Base-by-base conservation (phyloP, 257 asterid species). In the Solanum stenotomum region DNA sequence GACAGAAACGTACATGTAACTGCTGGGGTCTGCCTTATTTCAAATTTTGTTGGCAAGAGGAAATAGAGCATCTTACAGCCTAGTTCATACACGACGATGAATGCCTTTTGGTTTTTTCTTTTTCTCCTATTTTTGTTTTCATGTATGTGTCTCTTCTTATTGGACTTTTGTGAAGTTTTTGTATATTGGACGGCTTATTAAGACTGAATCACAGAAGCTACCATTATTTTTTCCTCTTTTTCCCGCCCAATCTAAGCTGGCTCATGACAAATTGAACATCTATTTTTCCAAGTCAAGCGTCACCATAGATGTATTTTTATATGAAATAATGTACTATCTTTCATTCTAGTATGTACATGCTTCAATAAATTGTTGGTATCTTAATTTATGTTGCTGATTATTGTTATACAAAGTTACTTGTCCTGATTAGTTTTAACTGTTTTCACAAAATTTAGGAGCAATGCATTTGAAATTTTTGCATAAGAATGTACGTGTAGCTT, bases 161-260 rank as follows among this genome's bases (percentile, higher is more conserved):
- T 88, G 85, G 93, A 91, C 92, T 86, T 75, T 81, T 91, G 16
- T 77, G 34, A 74, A 88, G 87, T 12, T 4, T 3, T 38, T 27
- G 85, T 27, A 8, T 79, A 8, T 3, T 27, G 22, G 37, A 34
- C 37, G 85, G 67, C 67, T 79, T 37, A 79, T 16, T 79, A 16
- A 15, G 65, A 79, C 85, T 3, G 35, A 29, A 44, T 44, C 49
- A 79, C 16, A 75, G 16, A 44, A 79, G 85, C 67, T 79, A 4
- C 65, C 16, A 25, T 23, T 70, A 20, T 20, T 67, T 67, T 25
- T 42, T 11, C 34, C 74, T 67, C 74, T 31, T 67, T 67, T 14
- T 12, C 15, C 9, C 35, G 12, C n/a, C 12, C 78, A 16, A 71
- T 31, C 13, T 71, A 15, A 15, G n/a, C 78, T 31, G 14, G 7